phyloP scores from a whole-genome alignment of 2,329 filamentous ascomycete species.

The Fusarium sp. region DNA sequence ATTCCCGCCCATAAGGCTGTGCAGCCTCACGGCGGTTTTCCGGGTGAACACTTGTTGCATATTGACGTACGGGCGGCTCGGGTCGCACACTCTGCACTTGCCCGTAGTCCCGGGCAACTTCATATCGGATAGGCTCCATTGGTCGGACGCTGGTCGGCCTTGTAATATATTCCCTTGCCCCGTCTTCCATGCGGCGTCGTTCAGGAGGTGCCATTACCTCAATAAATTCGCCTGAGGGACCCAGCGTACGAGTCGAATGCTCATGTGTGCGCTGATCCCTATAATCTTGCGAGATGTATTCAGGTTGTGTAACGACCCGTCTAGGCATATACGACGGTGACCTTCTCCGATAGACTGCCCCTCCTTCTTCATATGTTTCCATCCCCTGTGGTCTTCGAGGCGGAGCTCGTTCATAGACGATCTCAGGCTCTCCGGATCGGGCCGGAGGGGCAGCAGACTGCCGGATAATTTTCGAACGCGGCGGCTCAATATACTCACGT shows the following conservation, averaged over 20 bases:
- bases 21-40: slow-evolving; percentile 50
- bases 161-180: slow-evolving; percentile 66
- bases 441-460: slow-evolving; percentile 67
- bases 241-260: slow-evolving; percentile 65
- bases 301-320: slow-evolving; percentile 73
- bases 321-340: slow-evolving; percentile 67
- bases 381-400: slow-evolving; percentile 64
- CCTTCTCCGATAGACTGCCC: slow-evolving; percentile 63
- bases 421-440: slow-evolving; percentile 63
- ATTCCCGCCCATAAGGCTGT: slow-evolving; percentile 54
- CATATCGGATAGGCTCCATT: slow-evolving; percentile 59
- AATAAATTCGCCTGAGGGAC: slow-evolving; percentile 61
- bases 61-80: slow-evolving; percentile 51
- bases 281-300: slow-evolving; percentile 66
- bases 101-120: slow-evolving; percentile 58
- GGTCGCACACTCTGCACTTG: slow-evolving; percentile 61
- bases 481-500: slow-evolving; percentile 78
- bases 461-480: slow-evolving; percentile 58
- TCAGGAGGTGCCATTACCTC: slow-evolving; percentile 61
- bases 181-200: slow-evolving; percentile 60
- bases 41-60: slow-evolving; percentile 47
- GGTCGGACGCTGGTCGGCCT: slow-evolving; percentile 72
- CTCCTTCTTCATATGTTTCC: slow-evolving; percentile 64
- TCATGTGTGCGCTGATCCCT: slow-evolving; percentile 70
- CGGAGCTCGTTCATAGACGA: slow-evolving; percentile 75